Percentiles rank a stretch among this genome's conserved stretches.
Evolutionary conservation across 2,329 filamentous ascomycete species (phyloP).

Genomic region (Didymella glomerata): DNA sequence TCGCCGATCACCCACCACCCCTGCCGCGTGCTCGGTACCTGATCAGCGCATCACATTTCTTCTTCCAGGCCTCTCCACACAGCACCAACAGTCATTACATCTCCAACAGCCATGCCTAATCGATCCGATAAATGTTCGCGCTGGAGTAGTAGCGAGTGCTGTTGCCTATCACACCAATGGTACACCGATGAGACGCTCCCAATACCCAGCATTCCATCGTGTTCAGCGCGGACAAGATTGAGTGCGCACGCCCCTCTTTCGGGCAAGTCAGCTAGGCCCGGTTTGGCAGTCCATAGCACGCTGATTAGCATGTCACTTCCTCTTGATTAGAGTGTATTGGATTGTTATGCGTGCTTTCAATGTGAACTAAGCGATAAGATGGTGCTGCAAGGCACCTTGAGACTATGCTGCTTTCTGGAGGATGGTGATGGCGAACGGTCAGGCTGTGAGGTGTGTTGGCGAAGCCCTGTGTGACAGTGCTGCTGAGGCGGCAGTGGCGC

Average conservation of each 20-base stretch:
- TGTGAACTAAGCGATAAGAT: conserved; percentile 2
- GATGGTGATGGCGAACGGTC: not conserved
- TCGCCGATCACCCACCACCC: conserved; percentile 14
- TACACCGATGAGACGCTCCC: conserved; percentile 3
- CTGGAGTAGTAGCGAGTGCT: not conserved
- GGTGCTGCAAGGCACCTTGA: not conserved
- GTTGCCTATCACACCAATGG: not conserved
- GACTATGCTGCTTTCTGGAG: not conserved
- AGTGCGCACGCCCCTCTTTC: conserved; percentile 10
- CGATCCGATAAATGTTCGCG: not conserved
- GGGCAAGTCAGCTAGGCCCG: conserved; percentile 1
- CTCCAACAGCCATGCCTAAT: not conserved
- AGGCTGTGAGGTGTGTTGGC: not conserved
- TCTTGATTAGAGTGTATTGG: not conserved
- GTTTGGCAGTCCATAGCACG: conserved; percentile 14
- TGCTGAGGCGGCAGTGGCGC: conserved; percentile 19
- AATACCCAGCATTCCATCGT: conserved; percentile 16
- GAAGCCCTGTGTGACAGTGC: conserved; percentile 2
- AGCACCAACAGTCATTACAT: not conserved
- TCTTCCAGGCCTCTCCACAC: not conserved
- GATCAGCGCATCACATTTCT: conserved; percentile 13
- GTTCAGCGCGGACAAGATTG: conserved; percentile 17
- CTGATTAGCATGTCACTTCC: not conserved
- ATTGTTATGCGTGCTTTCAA: conserved; percentile 1
- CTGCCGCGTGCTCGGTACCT: conserved; percentile 12